Percentiles rank a stretch among this genome's conserved stretches.
phyloP scores from a whole-genome alignment of 139 green algal genomes.

The Micromonas pusilla region DNA sequence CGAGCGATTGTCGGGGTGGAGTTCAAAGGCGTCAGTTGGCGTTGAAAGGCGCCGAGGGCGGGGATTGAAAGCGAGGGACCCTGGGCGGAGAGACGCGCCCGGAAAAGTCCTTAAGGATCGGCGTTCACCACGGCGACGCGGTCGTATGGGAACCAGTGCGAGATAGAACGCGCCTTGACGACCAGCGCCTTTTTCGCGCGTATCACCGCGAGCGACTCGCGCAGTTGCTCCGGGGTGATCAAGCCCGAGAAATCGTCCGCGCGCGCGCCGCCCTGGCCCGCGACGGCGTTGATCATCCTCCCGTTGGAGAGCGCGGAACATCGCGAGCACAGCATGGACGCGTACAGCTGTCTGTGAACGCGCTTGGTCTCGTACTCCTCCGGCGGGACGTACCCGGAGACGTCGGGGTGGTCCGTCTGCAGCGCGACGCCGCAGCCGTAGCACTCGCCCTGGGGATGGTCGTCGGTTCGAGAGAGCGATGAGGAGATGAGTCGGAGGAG shows the following conservation, averaged over 20 bases:
- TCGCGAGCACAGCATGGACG: constrained; percentile 7
- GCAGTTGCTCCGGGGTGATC: constrained; percentile 18
- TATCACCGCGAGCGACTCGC: constrained; percentile 5
- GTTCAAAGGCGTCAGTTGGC: too few relatives aligned
- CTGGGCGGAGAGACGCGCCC: too few relatives aligned
- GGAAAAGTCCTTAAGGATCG: too few relatives aligned
- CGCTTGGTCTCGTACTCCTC: background rate
- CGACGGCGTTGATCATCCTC: constrained; percentile 19
- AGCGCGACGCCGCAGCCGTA: constrained; percentile 20
- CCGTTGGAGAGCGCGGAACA: constrained; percentile 10
- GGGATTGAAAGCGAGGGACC: too few relatives aligned
- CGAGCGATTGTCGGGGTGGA: too few relatives aligned
- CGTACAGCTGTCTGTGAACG: background rate
- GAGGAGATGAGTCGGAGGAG: too few relatives aligned
- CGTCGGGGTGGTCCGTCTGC: background rate
- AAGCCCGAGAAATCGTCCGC: background rate
- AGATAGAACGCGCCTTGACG: too few relatives aligned
- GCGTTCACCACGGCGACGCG: too few relatives aligned
- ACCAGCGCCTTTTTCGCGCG: constrained; percentile 23
- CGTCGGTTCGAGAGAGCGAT: background rate
- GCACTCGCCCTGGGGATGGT: background rate
- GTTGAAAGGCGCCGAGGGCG: too few relatives aligned
- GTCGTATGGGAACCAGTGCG: too few relatives aligned
- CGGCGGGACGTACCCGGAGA: constrained; percentile 3
- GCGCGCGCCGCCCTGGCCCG: constrained; percentile 8